Conservation (phyloP, 2,329 filamentous ascomycete genomes). For the Talaromyces amestolkiae region DNA sequence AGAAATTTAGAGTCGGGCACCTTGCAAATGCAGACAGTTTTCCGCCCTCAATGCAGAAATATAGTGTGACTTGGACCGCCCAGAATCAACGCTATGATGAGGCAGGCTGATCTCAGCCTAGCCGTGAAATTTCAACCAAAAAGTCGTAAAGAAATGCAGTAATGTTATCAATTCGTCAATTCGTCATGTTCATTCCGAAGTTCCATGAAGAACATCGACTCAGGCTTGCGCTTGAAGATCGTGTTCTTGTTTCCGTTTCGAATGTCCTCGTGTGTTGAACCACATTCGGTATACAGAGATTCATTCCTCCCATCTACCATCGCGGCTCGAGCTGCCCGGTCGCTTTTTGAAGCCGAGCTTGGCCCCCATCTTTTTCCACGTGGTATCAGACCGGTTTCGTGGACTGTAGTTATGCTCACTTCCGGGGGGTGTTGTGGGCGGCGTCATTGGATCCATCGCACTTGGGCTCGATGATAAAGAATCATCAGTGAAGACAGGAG, state of each 20-base stretch:
- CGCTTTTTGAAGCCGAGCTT: conserved; percentile 46
- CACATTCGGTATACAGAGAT: background rate
- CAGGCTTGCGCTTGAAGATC: background rate
- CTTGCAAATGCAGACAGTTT: conserved; percentile 14
- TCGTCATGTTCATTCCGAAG: conserved; percentile 10
- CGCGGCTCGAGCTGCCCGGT: conserved; percentile 26
- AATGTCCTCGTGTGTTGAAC: background rate
- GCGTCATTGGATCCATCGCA: conserved; percentile 49
- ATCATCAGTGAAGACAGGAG: conserved; percentile 46
- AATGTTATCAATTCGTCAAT: background rate
- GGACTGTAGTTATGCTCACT: conserved; percentile 40
- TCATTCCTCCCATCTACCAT: conserved; percentile 25
- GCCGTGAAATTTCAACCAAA: background rate
- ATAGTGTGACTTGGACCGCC: conserved; percentile 1
- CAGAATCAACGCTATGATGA: conserved; percentile 2
- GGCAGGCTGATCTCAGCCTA: conserved; percentile 3
- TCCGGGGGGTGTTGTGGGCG: conserved; percentile 51
- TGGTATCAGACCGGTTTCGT: conserved; percentile 46
- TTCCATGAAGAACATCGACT: background rate
- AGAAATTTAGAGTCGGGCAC: background rate
- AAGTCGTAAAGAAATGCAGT: conserved; percentile 8
- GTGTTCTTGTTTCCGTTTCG: background rate
- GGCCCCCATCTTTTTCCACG: conserved; percentile 55
- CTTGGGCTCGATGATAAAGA: conserved; percentile 43
- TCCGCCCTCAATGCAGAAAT: conserved; percentile 5